Conservation (phyloP, 345 rosid genomes). For the Salix koriyanagi region DNA sequence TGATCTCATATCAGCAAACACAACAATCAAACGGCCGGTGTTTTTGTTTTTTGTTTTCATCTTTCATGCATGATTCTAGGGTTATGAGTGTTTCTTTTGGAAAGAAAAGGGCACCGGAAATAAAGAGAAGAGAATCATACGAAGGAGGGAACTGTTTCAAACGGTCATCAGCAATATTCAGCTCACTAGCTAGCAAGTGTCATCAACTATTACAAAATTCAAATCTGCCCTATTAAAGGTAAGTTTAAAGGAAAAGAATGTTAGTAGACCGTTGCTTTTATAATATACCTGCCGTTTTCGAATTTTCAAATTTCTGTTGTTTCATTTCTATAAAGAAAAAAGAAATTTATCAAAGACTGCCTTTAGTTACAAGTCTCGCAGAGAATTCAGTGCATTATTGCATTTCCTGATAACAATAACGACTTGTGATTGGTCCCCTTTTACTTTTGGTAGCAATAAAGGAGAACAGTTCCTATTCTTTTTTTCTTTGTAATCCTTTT, state of each 20-base stretch:
- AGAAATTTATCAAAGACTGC: conserved; percentile 11
- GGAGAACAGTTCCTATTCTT: conserved; percentile 23
- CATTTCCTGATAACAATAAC: conserved; percentile 32
- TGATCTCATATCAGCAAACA: neutral
- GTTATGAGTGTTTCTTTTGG: conserved; percentile 13
- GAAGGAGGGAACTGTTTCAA: conserved; percentile 46
- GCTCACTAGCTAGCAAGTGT: neutral
- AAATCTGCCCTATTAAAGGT: conserved; percentile 42
- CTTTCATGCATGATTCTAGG: neutral
- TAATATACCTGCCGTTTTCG: conserved; percentile 23
- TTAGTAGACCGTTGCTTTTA: conserved; percentile 46
- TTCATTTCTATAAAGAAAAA: neutral
- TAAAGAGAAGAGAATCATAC: conserved; percentile 10
- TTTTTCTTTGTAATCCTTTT: neutral
- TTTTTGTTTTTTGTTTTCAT: neutral
- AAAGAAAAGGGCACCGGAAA: conserved; percentile 7
- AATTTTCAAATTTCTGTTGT: conserved; percentile 37
- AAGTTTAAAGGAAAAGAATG: conserved; percentile 16
- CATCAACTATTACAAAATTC: conserved; percentile 37
- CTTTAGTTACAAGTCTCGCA: conserved; percentile 1
- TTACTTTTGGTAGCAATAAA: conserved; percentile 42
- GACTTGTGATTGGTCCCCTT: conserved; percentile 38
- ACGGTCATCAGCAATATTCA: conserved; percentile 20
- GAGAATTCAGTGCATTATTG: conserved; percentile 28
- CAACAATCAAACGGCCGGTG: conserved; percentile 12